Evolutionary conservation across 495 filamentous ascomycete species (phyloP).

Genomic region (Hamigera avellanea): DNA sequence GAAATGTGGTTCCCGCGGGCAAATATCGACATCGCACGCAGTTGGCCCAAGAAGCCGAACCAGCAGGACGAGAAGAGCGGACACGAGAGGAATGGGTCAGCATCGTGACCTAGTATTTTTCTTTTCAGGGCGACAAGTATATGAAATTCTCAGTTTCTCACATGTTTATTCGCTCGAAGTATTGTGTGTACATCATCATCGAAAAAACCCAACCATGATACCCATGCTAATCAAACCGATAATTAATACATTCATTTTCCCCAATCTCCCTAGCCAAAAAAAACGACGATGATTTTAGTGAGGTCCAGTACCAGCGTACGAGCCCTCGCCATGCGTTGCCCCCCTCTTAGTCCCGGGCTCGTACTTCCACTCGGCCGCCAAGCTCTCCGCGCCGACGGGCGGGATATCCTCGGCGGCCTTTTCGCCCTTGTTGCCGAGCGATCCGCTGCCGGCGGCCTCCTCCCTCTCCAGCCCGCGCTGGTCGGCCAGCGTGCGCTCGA

Average conservation of each 20-base stretch:
- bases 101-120: conserved; percentile 2
- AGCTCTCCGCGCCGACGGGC: conserved; percentile 32
- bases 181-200: too few relatives aligned
- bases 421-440: conserved; percentile 18
- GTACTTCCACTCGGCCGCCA: conserved; percentile 35
- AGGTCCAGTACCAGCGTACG: too few relatives aligned
- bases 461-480: conserved; percentile 24
- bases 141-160: neutral
- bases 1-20: conserved; percentile 79
- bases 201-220: too few relatives aligned
- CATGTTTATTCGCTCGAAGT: too few relatives aligned
- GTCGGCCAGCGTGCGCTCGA: conserved; percentile 14
- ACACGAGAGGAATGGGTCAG: conserved; percentile 4
- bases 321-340: neutral
- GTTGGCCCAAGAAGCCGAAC: conserved; percentile 71
- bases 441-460: conserved; percentile 8
- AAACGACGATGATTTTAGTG: neutral
- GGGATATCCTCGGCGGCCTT: conserved; percentile 30
- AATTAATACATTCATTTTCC: too few relatives aligned
- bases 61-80: conserved; percentile 6
- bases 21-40: conserved; percentile 74
- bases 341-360: conserved; percentile 17
- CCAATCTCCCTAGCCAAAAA: too few relatives aligned
- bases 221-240: too few relatives aligned
- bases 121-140: neutral